Evolutionary conservation across 768 basidiomycete species (phyloP).

Genomic region (Dioszegia aurantiaca): DNA sequence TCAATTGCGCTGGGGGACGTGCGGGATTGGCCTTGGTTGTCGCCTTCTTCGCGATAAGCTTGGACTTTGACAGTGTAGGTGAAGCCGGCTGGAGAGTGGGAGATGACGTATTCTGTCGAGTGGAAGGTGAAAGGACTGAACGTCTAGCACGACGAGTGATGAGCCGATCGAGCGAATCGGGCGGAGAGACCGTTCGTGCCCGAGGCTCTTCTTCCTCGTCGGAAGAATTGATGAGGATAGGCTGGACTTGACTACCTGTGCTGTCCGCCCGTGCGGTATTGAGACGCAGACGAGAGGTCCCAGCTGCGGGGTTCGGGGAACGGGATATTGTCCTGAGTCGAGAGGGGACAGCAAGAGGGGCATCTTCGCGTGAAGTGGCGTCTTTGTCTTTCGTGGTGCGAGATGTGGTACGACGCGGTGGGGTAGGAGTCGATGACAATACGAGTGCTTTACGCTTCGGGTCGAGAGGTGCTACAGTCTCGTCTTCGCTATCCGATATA

Average conservation of each 20-base stretch:
- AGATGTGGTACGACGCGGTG: neutral
- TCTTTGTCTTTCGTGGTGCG: neutral
- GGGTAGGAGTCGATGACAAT: neutral
- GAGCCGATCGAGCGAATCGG: neutral
- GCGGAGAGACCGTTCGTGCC: neutral
- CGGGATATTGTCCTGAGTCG: neutral
- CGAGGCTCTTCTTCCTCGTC: constrained; percentile 1
- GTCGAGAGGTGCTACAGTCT: neutral
- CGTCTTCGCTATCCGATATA: constrained; percentile 3
- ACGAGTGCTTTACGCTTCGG: neutral
- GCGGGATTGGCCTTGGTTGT: neutral
- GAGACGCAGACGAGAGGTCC: neutral
- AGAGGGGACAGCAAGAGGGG: neutral
- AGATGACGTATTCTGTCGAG: constrained; percentile 2
- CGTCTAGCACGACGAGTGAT: neutral
- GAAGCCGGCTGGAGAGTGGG: neutral
- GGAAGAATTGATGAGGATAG: constrained; percentile 1
- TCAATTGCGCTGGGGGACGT: neutral
- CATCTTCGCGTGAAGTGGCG: too few relatives aligned
- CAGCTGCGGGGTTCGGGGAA: neutral
- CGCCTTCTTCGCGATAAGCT: neutral
- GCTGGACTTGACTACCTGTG: neutral
- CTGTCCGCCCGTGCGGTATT: neutral
- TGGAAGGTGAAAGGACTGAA: neutral
- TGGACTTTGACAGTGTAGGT: neutral